A percentile compares a stretch with the other conserved stretches of the same genome.
These are phyloP conservation scores for Glaciozyma antarctica DNA, from an alignment of 768 basidiomycete species.

Conservation along the genomic window DNA sequence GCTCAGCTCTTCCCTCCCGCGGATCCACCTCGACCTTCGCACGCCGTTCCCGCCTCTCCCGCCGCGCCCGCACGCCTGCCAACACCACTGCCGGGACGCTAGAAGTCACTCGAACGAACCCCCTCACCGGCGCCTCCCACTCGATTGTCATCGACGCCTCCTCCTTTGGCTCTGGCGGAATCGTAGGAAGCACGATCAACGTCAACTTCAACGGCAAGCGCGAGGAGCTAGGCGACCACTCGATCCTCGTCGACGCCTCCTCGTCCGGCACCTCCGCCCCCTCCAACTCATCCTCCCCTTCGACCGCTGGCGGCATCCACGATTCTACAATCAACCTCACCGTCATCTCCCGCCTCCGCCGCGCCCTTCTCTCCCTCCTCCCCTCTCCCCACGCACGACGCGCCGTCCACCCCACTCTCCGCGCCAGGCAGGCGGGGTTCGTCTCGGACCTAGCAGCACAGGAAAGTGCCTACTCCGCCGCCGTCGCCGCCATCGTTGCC, in stretches of 20 bases:
- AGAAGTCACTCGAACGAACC: background rate
- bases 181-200: background rate
- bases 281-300: background rate
- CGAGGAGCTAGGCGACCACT: constrained; percentile 21
- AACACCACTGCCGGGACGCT: constrained; percentile 18
- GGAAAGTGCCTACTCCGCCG: too few species aligned
- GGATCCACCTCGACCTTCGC: too few species aligned
- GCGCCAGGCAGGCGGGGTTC: too few species aligned
- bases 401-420: too few species aligned
- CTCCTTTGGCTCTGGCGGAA: background rate
- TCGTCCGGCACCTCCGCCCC: background rate
- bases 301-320: constrained; percentile 8
- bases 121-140: background rate
- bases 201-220: constrained; percentile 9
- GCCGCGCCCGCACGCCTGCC: constrained; percentile 5
- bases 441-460: too few species aligned
- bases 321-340: constrained; percentile 31
- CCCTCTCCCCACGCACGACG: too few species aligned
- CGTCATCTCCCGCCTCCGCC: constrained; percentile 11
- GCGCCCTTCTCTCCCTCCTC: too few species aligned
- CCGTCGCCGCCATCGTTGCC: too few species aligned
- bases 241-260: constrained; percentile 30
- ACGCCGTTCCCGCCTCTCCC: constrained; percentile 12
- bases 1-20: background rate
- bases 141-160: background rate